Evolutionary conservation across 2,329 filamentous ascomycete species (phyloP).

Genomic region (Calonectria multiphialidica): DNA sequence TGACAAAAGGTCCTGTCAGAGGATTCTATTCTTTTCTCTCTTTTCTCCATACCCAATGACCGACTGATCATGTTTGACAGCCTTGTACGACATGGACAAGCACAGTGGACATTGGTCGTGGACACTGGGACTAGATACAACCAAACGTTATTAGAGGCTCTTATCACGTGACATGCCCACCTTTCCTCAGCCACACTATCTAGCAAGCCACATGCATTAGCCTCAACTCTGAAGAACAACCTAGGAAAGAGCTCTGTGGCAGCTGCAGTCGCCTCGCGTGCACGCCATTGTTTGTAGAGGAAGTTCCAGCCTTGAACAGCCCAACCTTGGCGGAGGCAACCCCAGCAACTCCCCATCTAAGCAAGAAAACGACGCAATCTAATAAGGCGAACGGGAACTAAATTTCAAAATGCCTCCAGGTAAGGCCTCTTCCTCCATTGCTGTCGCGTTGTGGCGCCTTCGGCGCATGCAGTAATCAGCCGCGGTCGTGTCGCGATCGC

Average conservation of each 20-base stretch:
- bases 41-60: not conserved
- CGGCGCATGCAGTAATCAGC: constrained; percentile 14
- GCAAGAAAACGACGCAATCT: not conserved
- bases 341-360: not conserved
- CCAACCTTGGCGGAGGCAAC: not conserved
- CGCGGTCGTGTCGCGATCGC: constrained; percentile 22
- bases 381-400: not conserved
- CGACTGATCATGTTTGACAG: too few species aligned
- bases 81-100: not conserved
- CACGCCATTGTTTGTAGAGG: constrained; percentile 4
- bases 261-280: not conserved
- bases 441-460: not conserved
- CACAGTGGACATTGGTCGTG: not conserved
- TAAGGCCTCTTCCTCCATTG: constrained; percentile 26
- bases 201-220: not conserved
- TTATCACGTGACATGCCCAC: not conserved
- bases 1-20: not conserved
- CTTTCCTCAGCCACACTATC: not conserved
- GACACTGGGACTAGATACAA: too few species aligned
- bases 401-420: constrained; percentile 43
- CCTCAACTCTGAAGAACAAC: not conserved
- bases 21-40: too few species aligned
- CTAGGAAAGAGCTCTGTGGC: not conserved
- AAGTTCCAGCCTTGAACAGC: not conserved
- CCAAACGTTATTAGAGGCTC: not conserved